Evolutionary conservation across 768 basidiomycete species (phyloP), one percentile per base, ranked within the genome.

Genomic region (Boletus barrowsii): DNA sequence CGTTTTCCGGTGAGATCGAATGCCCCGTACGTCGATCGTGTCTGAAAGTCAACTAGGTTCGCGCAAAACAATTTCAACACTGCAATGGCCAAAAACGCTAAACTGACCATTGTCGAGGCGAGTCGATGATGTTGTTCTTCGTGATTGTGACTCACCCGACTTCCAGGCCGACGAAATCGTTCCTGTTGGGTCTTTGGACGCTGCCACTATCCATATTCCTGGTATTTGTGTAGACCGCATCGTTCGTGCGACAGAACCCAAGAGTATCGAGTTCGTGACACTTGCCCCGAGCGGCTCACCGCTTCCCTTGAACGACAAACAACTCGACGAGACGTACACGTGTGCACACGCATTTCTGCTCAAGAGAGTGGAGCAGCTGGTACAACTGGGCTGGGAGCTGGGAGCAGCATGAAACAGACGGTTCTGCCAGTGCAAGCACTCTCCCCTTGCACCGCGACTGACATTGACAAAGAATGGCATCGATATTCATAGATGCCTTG

Each of bases 151-250:
- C 50, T 49, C 11, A 51, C 46, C 22, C 20, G 26, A 46, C 17
- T 42, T 17, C 3, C 51, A 91, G 89, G 93, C 93, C 1, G 93
- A 97, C 65, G 75, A 92, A 60, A 93, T 97, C 53, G 91, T 96
- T 24, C 88, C 93, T 3, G 73, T 83, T 30, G 93, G 93, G 11
- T 79, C 84, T 8, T 75, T 97, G 54, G 89, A 89, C 47, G 88
- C 93, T 14, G 86, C 88, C 64, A 76, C 83, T 26, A 84, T 97
- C 51, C 93, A 93, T 66, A 70, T 92, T 18, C 90, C 89, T 3
- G 88, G 89, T 24, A 84, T 91, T 62, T 94, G 93, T 68, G 86
- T 97, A 55, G 87, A 97, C 72, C 86, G 94, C 49, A 87, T 97
- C 57, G 90, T 97, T 47, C 75, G 76, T 44, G 84, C 93, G 10